Conservation (phyloP, 164 flowering plant species). For the Magnolia kwangsiensis region DNA sequence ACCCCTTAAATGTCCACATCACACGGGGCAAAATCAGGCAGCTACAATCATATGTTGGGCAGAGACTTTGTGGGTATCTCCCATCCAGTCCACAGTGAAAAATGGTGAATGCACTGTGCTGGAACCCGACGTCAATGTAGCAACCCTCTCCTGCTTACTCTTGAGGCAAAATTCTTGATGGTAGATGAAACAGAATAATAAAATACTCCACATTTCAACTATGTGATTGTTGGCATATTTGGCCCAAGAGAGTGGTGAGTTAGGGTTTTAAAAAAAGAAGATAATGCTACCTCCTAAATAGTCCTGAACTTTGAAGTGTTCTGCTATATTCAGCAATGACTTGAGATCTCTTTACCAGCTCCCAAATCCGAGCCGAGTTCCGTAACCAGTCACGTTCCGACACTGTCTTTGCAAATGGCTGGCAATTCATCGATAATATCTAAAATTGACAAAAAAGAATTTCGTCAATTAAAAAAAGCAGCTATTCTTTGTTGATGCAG, state of each 20-base stretch:
- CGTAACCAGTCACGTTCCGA: conserved; percentile 88
- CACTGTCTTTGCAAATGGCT: conserved; percentile 61
- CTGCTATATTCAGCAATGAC: conserved; percentile 61
- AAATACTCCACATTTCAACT: neutral
- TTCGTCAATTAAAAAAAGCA: neutral
- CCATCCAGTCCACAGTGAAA: too few relatives aligned
- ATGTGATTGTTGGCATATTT: neutral
- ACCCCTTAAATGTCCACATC: too few relatives aligned
- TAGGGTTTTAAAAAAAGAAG: neutral
- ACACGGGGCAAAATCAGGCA: too few relatives aligned
- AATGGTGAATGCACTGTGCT: too few relatives aligned
- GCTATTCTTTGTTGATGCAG: neutral
- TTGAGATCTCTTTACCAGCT: conserved; percentile 65
- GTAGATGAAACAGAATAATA: neutral
- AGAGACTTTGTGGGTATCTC: too few relatives aligned
- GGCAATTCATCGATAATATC: conserved; percentile 65
- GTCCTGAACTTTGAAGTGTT: conserved; percentile 60
- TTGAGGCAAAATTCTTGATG: neutral
- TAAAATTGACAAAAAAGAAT: conserved; percentile 17
- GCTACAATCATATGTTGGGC: too few relatives aligned
- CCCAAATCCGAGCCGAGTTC: conserved; percentile 86
- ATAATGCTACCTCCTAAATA: conserved; percentile 50
- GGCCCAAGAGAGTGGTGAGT: neutral
- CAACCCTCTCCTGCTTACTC: neutral
- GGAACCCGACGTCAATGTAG: too few relatives aligned